Evolutionary conservation across 495 filamentous ascomycete species (phyloP).

Genomic region (Cladorrhinum samala): DNA sequence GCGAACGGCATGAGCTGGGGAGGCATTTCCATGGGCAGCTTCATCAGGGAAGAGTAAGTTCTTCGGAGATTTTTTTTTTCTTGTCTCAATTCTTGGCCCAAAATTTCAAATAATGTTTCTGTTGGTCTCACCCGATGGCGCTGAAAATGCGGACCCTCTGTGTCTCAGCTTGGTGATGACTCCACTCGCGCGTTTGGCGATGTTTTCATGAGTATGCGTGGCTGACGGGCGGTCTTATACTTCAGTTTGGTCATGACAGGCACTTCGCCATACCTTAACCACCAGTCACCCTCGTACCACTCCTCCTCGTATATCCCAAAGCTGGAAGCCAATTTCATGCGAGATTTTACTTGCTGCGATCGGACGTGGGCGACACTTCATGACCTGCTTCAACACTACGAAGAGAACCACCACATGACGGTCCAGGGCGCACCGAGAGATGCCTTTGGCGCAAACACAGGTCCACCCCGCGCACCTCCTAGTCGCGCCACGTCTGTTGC

Average conservation of each 20-base stretch:
- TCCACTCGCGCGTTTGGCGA: background rate
- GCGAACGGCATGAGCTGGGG: constrained; percentile 97
- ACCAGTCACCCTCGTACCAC: constrained; percentile 91
- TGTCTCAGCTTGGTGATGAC: constrained; percentile 3
- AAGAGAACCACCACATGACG: constrained; percentile 70
- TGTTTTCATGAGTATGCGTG: constrained; percentile 8
- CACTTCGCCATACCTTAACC: constrained; percentile 76
- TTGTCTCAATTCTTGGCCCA: background rate
- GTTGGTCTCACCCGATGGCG: background rate
- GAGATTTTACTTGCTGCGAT: constrained; percentile 90
- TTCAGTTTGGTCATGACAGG: constrained; percentile 90
- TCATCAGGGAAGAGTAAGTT: constrained; percentile 96
- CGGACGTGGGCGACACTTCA: constrained; percentile 81
- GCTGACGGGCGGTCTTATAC: constrained; percentile 13
- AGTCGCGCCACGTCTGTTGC: constrained; percentile 23
- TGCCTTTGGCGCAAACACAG: constrained; percentile 18
- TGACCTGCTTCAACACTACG: constrained; percentile 92
- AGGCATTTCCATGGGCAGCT: constrained; percentile 90
- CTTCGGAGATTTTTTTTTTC: constrained; percentile 4
- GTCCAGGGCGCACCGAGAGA: constrained; percentile 27
- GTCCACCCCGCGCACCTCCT: constrained; percentile 15
- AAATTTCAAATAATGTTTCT: background rate
- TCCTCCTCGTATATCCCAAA: constrained; percentile 97
- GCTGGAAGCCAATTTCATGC: constrained; percentile 94
- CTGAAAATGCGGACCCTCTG: background rate